A percentile compares a stretch with the other conserved stretches of the same genome.
phyloP scores from a whole-genome alignment of 1,139 yeast species.

The Geotrichum restrictum region DNA sequence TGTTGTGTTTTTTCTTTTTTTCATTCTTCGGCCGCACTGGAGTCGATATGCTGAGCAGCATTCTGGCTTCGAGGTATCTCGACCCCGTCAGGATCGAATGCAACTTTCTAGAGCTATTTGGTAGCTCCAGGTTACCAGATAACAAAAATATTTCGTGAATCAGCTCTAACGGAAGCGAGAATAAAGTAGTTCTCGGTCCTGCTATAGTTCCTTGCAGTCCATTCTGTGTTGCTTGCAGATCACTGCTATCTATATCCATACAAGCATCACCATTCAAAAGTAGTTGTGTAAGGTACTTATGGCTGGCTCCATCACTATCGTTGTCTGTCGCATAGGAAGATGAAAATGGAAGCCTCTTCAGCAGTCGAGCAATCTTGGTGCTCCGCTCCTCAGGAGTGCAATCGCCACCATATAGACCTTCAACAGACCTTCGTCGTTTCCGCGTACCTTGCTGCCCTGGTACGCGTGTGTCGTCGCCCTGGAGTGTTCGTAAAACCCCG shows the following conservation, averaged over 20 bases:
- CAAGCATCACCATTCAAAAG: no score
- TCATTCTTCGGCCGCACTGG: not conserved
- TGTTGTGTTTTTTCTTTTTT: not conserved
- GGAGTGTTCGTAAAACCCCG: not conserved
- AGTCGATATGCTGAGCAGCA: constrained; percentile 14
- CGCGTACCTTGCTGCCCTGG: not conserved
- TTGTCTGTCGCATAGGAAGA: no score
- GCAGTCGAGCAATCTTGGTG: no score
- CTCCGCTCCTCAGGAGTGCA: not conserved
- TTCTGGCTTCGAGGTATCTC: constrained; percentile 3
- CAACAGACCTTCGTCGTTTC: not conserved
- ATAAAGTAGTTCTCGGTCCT: no score
- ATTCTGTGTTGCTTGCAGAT: no score
- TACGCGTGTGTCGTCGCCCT: not conserved
- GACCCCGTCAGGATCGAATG: constrained; percentile 7
- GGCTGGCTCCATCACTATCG: no score
- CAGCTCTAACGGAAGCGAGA: constrained; percentile 9
- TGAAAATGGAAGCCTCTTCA: no score
- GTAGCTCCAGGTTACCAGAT: constrained; percentile 16
- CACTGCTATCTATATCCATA: no score
- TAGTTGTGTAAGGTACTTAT: no score
- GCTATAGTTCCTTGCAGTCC: no score
- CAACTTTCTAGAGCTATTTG: constrained; percentile 6
- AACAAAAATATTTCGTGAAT: constrained; percentile 15
- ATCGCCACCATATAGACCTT: not conserved